Evolutionary conservation across 2,329 filamentous ascomycete genomes (phyloP), one percentile per base, ranked within the genome.

Genomic region (Myriangium duriaei): DNA sequence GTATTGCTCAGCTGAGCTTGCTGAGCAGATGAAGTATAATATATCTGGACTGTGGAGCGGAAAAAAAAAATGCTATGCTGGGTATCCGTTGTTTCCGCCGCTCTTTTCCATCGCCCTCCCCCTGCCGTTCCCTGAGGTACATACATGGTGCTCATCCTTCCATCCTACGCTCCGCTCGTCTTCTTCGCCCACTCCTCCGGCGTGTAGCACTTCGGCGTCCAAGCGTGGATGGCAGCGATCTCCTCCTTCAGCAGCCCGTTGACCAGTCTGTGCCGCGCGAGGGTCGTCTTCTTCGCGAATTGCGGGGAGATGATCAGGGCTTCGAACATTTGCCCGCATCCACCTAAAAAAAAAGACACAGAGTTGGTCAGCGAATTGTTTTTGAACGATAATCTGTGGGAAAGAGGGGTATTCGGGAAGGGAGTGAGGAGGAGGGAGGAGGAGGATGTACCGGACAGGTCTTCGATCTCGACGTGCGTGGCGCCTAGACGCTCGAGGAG

Each of bases 181-280:
- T 80, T 72, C 59, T 74, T 76, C 63, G 83, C 74, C 76, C 81
- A 93, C 65, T 95, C 84, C 52, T 86, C 83, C 0, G 84, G 83
- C 6, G 87, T 95, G 64, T 86, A 81, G 59, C 87, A 94, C 63
- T 86, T 92, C 17, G 86, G 84, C 40, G 84, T 92, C 87, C 87
- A 95, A 28, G 87, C 87, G 65, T 95, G 87, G 50, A 95, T 93
- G 47, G 73, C 74, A 11, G 83, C 82, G 57, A 95, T 93, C 63
- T 95, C 86, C 32, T 79, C 73, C 64, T 86, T 88, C 50, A 95
- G 68, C 4, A 77, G 76, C 11, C 71, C 71, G 61, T 95, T 94
- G 50, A 93, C 86, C 45, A 92, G 70, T 30, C 87, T 77, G 61
- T 94, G 84, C 41, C 87, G 74, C 56, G 85, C 85, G 41, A 95